A percentile compares a stretch with the other conserved stretches of the same genome.
These are phyloP conservation scores for Panus rudis DNA, from an alignment of 768 basidiomycete species.

Conservation along the genomic window DNA sequence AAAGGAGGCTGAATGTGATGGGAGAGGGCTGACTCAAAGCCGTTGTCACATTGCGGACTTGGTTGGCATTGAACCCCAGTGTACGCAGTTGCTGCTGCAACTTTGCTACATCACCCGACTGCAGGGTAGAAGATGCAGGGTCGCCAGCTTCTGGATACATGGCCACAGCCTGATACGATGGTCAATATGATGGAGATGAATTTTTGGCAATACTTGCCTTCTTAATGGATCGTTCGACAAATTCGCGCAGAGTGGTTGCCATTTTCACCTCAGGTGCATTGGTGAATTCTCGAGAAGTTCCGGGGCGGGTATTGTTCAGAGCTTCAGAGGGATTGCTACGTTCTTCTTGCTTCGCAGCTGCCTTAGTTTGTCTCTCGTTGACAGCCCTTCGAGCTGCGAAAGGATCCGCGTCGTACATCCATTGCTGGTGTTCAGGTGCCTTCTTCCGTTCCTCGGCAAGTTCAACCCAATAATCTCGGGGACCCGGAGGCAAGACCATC, in stretches of 20 bases:
- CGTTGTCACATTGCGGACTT: conserved; percentile 45
- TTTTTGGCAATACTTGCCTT: too few relatives aligned
- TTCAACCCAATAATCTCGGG: conserved; percentile 83
- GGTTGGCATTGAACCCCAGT: conserved; percentile 60
- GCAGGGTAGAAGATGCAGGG: conserved; percentile 27
- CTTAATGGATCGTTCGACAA: conserved; percentile 77
- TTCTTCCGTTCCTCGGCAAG: conserved; percentile 64
- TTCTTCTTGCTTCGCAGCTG: conserved; percentile 36
- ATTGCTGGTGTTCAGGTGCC: conserved; percentile 61
- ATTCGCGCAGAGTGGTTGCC: conserved; percentile 65
- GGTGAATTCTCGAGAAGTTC: conserved; percentile 32
- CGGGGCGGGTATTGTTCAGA: conserved; percentile 1
- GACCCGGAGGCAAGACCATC: conserved; percentile 71
- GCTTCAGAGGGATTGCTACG: conserved; percentile 12
- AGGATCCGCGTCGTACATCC: conserved; percentile 88
- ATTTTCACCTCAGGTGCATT: conserved; percentile 75
- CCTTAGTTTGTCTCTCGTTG: conserved; percentile 55
- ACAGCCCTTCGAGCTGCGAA: conserved; percentile 69
- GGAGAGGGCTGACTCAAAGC: conserved; percentile 52
- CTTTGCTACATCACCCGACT: conserved; percentile 33
- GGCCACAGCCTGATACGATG: conserved; percentile 36
- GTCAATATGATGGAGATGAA: too few relatives aligned
- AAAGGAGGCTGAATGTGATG: conserved; percentile 55
- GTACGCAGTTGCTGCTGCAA: conserved; percentile 49
- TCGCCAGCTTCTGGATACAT: conserved; percentile 45